Base-by-base conservation (phyloP, 352 stramenopile species). In the Phytophthora cajani region DNA sequence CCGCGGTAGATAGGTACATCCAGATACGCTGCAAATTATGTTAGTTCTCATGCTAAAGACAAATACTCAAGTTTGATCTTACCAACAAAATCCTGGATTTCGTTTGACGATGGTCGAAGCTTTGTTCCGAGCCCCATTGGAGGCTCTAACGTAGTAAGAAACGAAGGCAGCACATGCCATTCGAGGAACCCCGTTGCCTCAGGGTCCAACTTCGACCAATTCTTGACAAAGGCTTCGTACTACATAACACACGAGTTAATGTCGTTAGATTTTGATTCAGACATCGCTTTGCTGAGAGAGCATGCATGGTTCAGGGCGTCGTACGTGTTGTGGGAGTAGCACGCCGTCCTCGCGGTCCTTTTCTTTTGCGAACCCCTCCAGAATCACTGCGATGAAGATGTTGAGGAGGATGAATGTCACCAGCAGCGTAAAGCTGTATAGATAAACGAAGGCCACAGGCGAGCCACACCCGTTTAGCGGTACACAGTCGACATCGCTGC, bases 321-420 rank as follows among this genome's bases (percentile, higher is more conserved):
- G 16, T 81, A 91, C 84, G 58, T 91, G 78, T 53, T 87, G 64
- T 3, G 81, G 84, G 19, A 88, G 72, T 2, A 91, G 55, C 11
- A 91, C 62, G 8, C 78, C 78, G 30, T 85, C 75, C 23, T 91
- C 84, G 10, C 87, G 75, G 56, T 95, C 88, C 64, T 84, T 88
- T 51, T 83, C 84, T 36, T 90, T 90, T 21, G 94, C 82, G 69
- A 98, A 98, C 11, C 87, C 88, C 50, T 98, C 89, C 27, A 98
- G 83, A 46, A 98, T 95, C 42, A 98, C 88, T 17, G 87, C 93
- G 54, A 98, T 95, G 75, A 98, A 97, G 58, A 98, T 90, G 59
- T 98, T 98, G 32, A 98, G 71, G 32, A 98, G 74, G 27, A 98
- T 83, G 57, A 94, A 97, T 5, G 83, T 89, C 30, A 98, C 87